Percentiles rank a stretch among this genome's conserved stretches.
These are phyloP conservation scores for Alternaria incomplexa DNA, from an alignment of 2,329 filamentous ascomycete species.

Conservation along the genomic window DNA sequence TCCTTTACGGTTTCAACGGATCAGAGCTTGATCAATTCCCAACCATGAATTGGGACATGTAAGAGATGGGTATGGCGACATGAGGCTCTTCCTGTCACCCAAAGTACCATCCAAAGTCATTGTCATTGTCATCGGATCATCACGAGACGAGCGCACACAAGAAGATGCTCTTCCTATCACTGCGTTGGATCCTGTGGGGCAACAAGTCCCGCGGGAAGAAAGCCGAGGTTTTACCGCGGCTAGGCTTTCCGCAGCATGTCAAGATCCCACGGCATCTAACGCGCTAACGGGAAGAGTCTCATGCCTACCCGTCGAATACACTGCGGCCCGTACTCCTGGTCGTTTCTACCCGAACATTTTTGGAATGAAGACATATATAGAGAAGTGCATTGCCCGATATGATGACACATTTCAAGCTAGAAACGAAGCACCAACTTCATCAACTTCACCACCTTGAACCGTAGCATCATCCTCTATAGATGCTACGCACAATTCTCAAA, in stretches of 20 bases:
- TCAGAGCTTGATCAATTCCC: conserved; percentile 33
- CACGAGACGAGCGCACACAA: no score
- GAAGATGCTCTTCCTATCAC: no score
- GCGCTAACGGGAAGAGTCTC: not conserved
- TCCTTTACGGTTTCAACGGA: conserved; percentile 35
- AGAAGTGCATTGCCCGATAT: not conserved
- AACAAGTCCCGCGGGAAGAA: not conserved
- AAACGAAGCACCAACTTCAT: not conserved
- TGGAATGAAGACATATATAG: not conserved
- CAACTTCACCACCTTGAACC: not conserved
- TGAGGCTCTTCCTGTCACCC: no score
- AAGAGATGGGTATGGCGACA: not conserved
- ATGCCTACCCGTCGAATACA: not conserved
- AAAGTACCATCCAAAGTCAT: no score
- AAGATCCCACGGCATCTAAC: not conserved
- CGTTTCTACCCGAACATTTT: not conserved
- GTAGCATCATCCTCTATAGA: not conserved
- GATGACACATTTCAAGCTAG: not conserved
- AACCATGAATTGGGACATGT: conserved; percentile 7
- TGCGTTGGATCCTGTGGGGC: not conserved
- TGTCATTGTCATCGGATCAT: no score
- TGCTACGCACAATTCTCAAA: conserved; percentile 10
- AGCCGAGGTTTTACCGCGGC: not conserved
- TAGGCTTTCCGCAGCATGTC: not conserved
- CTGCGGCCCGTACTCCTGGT: no score